Base-by-base conservation (phyloP, 495 filamentous ascomycete species). In the Neurospora pannonica region DNA sequence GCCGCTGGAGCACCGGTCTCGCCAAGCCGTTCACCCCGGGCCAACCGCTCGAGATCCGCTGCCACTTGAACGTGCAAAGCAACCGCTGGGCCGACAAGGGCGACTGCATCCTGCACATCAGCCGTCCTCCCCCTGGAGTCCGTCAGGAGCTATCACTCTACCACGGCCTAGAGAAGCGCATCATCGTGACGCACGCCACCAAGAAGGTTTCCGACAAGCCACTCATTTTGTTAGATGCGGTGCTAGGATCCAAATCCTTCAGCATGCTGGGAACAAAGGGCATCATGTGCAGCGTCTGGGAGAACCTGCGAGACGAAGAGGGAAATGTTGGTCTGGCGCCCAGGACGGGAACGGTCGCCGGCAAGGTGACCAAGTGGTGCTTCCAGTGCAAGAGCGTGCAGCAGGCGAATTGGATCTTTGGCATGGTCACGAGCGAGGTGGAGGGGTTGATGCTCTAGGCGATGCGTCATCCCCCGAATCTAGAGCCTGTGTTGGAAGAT, bases 21-120 rank as follows among this genome's bases (percentile, higher is more conserved):
- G 71, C 74, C 6, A 81, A 81, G 69, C 79, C 78, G 13, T 81
- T 79, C 71, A 78, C 78, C 2, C 78, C 80, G 1, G 71, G 54
- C 24, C 72, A 74, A 38, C 77, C 80, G 8, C 88, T 94, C 70
- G 94, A 96, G 75, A 92, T 92, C 76, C 89, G 93, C 34, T 88
- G 97, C 40, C 97, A 98, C 82, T 81, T 90, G 21, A 91, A 94
- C 48, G 91, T 95, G 71, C 89, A 89, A 4, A 85, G 89, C 28
- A 90, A 90, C 42, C 93, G 92, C 78, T 99, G 96, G 96, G 89
- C 92, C 38, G 95, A 98, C 77, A 91, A 95, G 85, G 95, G 95
- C 72, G 89, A 92, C 69, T 95, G 94, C 70, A 86, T 90, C 38
- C 82, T 99, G 39, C 92, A 91, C 38, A 94, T 98, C 78, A 90